Evolutionary conservation across 2,329 filamentous ascomycete genomes (phyloP).

Genomic region (Fusarium nodosum): DNA sequence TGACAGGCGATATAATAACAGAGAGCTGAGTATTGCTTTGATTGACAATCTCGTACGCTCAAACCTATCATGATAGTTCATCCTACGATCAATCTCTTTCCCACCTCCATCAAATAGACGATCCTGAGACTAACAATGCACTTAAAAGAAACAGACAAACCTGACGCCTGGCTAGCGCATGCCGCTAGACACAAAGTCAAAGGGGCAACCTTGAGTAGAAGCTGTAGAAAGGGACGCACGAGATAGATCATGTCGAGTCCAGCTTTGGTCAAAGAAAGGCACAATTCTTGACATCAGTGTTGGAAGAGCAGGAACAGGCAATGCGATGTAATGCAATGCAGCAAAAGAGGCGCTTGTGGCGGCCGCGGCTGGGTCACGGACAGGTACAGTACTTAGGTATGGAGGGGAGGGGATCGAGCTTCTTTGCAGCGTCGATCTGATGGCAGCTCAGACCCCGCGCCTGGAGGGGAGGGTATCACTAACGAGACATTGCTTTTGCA

Average conservation of each 20-base stretch:
- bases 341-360: constrained; percentile 45
- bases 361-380: constrained; percentile 34
- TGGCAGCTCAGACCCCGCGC: constrained; percentile 30
- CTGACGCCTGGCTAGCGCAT: constrained; percentile 32
- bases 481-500: constrained; percentile 24
- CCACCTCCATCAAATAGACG: constrained; percentile 28
- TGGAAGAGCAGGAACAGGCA: constrained; percentile 21
- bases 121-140: constrained; percentile 36
- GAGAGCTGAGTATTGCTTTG: constrained; percentile 2
- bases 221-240: constrained; percentile 15
- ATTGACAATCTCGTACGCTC: constrained; percentile 17
- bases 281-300: constrained; percentile 14
- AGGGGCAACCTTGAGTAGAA: constrained; percentile 25
- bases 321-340: constrained; percentile 12
- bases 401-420: constrained; percentile 26
- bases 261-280: constrained; percentile 11
- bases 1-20: not conserved
- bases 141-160: constrained; percentile 27
- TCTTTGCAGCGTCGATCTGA: constrained; percentile 41
- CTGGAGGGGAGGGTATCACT: constrained; percentile 15
- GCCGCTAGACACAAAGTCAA: constrained; percentile 27
- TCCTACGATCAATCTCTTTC: constrained; percentile 33
- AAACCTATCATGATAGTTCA: constrained; percentile 25
- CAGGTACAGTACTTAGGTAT: not conserved
- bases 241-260: not conserved